Evolutionary conservation across 2,329 filamentous ascomycete genomes (phyloP).

Genomic region (Paraphoma chrysanthemicola): DNA sequence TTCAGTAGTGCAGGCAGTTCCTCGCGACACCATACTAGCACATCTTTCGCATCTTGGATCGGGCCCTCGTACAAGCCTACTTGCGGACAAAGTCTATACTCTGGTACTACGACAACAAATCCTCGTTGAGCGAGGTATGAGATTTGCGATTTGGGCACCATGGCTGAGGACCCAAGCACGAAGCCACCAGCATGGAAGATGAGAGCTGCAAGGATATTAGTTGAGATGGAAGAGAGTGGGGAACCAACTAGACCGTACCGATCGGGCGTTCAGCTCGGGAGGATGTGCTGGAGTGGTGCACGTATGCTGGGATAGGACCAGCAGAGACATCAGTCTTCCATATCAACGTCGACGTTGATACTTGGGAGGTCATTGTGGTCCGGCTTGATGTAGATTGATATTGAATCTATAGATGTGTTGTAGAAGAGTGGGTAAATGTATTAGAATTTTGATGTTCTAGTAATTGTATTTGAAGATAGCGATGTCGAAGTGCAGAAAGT

Average conservation of each 20-base stretch:
- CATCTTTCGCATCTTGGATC: conserved; percentile 6
- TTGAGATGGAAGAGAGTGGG: not conserved
- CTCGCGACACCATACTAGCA: not conserved
- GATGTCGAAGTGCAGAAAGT: too few species aligned
- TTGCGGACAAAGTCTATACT: conserved; percentile 7
- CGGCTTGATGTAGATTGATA: too few species aligned
- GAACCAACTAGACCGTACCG: not conserved
- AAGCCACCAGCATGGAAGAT: conserved; percentile 11
- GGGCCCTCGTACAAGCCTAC: conserved; percentile 4
- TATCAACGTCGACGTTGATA: not conserved
- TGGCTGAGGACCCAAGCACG: conserved; percentile 4
- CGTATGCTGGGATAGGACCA: conserved; percentile 3
- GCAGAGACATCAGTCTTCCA: conserved; percentile 3
- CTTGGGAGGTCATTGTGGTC: too few species aligned
- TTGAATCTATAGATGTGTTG: too few species aligned
- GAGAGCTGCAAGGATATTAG: conserved; percentile 1
- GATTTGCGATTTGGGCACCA: conserved; percentile 3
- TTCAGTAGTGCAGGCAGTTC: not conserved
- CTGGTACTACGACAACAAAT: conserved; percentile 8
- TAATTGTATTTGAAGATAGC: too few species aligned
- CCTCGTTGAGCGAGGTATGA: not conserved
- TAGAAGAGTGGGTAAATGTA: too few species aligned
- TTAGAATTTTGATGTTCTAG: not conserved
- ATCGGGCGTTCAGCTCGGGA: not conserved
- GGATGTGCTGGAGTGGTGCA: not conserved